Conservation (phyloP, 345 rosid species). For the Salix dunnii region DNA sequence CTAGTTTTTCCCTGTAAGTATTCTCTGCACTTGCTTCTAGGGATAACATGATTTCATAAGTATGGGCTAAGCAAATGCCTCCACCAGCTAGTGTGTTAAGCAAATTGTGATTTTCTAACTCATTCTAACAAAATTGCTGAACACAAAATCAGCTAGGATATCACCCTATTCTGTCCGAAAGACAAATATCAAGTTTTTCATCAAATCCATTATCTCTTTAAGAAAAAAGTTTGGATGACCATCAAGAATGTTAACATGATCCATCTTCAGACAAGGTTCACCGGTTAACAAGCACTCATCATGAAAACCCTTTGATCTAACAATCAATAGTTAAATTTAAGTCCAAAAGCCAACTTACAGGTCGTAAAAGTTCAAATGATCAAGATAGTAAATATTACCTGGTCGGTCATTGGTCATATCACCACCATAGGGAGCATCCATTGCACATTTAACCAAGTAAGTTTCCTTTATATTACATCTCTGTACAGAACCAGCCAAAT, state of each 20-base stretch:
- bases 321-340: neutral
- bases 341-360: neutral
- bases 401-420: constrained; percentile 50
- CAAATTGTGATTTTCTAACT: too few species aligned
- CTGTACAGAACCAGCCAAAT: constrained; percentile 25
- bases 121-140: too few species aligned
- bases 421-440: constrained; percentile 70
- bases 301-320: neutral
- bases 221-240: neutral
- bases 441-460: constrained; percentile 46
- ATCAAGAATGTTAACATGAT: neutral
- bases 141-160: too few species aligned
- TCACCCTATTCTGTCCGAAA: neutral
- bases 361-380: neutral
- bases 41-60: neutral
- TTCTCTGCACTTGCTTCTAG: neutral
- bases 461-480: constrained; percentile 27
- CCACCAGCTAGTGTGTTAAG: neutral
- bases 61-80: neutral
- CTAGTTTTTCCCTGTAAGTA: neutral
- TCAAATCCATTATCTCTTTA: constrained; percentile 7
- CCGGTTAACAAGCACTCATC: neutral
- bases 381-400: constrained; percentile 31
- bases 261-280: too few species aligned
- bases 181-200: neutral